These are phyloP conservation scores for Peniophora sp. DNA, from an alignment of 1,284 basidiomycete genomes.

Conservation along the genomic window DNA sequence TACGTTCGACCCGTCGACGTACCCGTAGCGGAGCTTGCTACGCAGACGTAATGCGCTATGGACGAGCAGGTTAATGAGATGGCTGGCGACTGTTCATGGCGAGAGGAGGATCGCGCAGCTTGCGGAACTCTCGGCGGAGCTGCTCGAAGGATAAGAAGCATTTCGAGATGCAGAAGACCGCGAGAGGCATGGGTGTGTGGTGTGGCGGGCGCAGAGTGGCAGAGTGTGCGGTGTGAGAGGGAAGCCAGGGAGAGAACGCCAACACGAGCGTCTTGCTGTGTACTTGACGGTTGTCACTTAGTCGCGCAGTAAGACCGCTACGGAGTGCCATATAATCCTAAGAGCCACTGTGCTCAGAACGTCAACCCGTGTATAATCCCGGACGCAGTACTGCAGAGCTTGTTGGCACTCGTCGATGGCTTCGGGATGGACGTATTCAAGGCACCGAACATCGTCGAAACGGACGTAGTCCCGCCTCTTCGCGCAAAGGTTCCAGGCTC, in stretches of 20 bases:
- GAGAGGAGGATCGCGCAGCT: constrained; percentile 78
- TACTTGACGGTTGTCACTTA: constrained; percentile 98
- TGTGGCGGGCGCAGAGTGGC: constrained; percentile 87
- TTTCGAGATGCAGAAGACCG: constrained; percentile 79
- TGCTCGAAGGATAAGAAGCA: constrained; percentile 98
- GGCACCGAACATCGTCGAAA: constrained; percentile 69
- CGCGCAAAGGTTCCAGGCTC: constrained; percentile 78
- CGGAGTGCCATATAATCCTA: constrained; percentile 98
- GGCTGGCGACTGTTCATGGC: constrained; percentile 83
- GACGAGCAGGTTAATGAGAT: constrained; percentile 98
- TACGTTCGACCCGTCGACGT: constrained; percentile 93
- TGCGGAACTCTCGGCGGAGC: constrained; percentile 74
- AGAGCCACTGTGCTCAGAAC: constrained; percentile 99
- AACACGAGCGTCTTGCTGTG: constrained; percentile 99
- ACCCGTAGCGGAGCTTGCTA: constrained; percentile 84
- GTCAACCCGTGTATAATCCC: too few species aligned
- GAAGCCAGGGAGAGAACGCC: constrained; percentile 96
- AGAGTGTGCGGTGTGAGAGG: constrained; percentile 95
- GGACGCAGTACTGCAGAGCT: too few species aligned
- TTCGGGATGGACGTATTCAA: too few species aligned
- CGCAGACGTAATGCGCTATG: constrained; percentile 99
- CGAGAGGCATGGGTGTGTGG: constrained; percentile 86
- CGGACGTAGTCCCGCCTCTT: constrained; percentile 76
- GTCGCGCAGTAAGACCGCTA: constrained; percentile 99
- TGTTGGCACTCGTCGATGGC: too few species aligned